A percentile compares a stretch with the other conserved stretches of the same genome.
These are phyloP conservation scores for Plantago major DNA, from an alignment of 257 asterid genomes.

Conservation along the genomic window DNA sequence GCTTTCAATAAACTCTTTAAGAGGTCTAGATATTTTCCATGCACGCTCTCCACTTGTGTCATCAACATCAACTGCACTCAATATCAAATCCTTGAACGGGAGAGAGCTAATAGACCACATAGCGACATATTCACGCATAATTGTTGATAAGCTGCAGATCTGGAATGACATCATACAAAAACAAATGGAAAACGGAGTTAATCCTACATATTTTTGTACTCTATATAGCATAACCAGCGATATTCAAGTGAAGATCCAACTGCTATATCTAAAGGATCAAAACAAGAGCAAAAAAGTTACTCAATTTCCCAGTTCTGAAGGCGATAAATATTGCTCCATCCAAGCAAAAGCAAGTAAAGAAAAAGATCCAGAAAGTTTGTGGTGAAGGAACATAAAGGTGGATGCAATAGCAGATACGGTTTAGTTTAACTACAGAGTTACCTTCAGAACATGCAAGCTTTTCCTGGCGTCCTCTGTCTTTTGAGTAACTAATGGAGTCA, in stretches of 20 bases:
- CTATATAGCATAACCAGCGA: not conserved
- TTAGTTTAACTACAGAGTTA: too few species aligned
- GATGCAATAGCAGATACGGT: not conserved
- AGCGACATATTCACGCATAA: constrained; percentile 88
- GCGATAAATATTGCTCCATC: not conserved
- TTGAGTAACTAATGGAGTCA: constrained; percentile 56
- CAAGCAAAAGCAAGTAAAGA: too few species aligned
- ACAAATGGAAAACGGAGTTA: constrained; percentile 1
- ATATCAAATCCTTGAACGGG: constrained; percentile 82
- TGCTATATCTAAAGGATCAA: too few species aligned
- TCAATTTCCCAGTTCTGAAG: constrained; percentile 2
- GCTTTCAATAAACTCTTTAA: constrained; percentile 57
- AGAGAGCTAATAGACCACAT: constrained; percentile 72
- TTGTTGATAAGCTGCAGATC: constrained; percentile 94
- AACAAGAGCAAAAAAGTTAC: constrained; percentile 1
- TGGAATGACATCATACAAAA: constrained; percentile 27
- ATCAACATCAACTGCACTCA: constrained; percentile 56
- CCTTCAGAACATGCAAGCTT: constrained; percentile 52
- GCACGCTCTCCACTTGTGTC: constrained; percentile 56
- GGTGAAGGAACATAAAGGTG: constrained; percentile 1
- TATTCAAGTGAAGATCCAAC: constrained; percentile 9
- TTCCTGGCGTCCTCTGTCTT: constrained; percentile 13
- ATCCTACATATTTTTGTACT: constrained; percentile 4
- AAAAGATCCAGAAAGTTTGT: too few species aligned
- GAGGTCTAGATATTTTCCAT: constrained; percentile 80